Conservation (phyloP, 2,329 filamentous ascomycete species). For the Colletotrichum sp. region DNA sequence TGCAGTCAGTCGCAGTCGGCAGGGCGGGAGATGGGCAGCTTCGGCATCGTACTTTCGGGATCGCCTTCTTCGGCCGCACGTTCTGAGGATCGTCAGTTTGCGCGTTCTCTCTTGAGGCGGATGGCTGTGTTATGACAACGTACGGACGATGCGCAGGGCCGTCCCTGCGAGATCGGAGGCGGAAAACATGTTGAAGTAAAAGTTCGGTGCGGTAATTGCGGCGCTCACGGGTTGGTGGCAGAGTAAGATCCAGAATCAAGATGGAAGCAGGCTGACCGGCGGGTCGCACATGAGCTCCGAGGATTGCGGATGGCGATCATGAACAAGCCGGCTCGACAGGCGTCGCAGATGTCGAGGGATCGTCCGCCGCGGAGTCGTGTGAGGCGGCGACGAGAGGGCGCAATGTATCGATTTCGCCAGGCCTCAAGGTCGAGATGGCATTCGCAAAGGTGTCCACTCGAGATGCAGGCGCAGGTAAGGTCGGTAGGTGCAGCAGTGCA, state of each 20-base stretch:
- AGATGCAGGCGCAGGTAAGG: not conserved
- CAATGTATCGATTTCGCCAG: not conserved
- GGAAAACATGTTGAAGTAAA: constrained; percentile 2
- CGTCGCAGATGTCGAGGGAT: not conserved
- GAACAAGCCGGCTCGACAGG: constrained; percentile 11
- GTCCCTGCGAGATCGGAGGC: constrained; percentile 3
- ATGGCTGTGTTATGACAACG: not conserved
- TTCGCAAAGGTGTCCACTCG: constrained; percentile 12
- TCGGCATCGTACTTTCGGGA: constrained; percentile 12
- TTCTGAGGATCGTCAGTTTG: constrained; percentile 4
- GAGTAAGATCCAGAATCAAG: constrained; percentile 14
- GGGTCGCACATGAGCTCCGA: constrained; percentile 22
- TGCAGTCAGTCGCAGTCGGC: constrained; percentile 14
- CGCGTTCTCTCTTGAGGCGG: not conserved
- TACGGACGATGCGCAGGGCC: constrained; percentile 11
- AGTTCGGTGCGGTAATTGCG: not conserved
- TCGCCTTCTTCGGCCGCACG: constrained; percentile 18
- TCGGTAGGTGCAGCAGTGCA: not conserved
- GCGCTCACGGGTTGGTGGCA: constrained; percentile 14
- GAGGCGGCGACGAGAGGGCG: not conserved
- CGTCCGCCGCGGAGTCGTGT: not conserved
- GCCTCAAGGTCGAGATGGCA: not conserved
- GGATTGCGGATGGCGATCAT: constrained; percentile 15
- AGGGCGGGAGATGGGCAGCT: not conserved
- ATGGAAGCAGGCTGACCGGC: constrained; percentile 14